Evolutionary conservation across 257 asterid genomes (phyloP).

Genomic region (Sherardia arvensis): DNA sequence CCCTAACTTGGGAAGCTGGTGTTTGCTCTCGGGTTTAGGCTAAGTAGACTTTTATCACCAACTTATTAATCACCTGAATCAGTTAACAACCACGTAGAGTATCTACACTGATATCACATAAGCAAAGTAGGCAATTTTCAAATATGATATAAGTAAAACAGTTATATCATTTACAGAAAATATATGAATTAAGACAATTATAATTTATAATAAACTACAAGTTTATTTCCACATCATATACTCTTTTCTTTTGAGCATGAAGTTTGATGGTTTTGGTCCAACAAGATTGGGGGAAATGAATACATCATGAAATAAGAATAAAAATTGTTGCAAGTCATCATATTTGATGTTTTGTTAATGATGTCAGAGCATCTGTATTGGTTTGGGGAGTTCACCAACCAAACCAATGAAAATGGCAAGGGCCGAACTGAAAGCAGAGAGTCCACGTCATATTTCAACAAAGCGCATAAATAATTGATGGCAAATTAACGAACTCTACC

Average conservation of each 20-base stretch:
- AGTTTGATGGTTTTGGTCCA: background rate
- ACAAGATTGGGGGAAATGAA: background rate
- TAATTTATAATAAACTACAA: too few species aligned
- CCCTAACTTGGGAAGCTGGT: too few species aligned
- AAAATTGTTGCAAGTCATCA: background rate
- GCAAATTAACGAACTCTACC: constrained; percentile 3
- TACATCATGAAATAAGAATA: background rate
- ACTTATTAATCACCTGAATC: too few species aligned
- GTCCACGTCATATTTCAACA: background rate
- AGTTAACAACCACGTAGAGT: too few species aligned
- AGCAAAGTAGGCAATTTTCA: too few species aligned
- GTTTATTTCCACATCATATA: too few species aligned
- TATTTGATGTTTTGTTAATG: background rate
- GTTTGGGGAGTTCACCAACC: constrained; percentile 26
- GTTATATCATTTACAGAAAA: too few species aligned
- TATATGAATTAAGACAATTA: too few species aligned
- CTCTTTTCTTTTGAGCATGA: background rate
- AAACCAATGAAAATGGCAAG: constrained; percentile 12
- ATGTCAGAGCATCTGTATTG: background rate
- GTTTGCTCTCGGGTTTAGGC: too few species aligned
- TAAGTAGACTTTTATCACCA: too few species aligned
- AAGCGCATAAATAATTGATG: background rate
- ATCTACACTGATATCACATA: too few species aligned
- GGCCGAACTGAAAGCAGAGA: background rate
- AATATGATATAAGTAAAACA: too few species aligned